Conservation (phyloP, 257 asterid genomes). For the Penstemon eatonii region DNA sequence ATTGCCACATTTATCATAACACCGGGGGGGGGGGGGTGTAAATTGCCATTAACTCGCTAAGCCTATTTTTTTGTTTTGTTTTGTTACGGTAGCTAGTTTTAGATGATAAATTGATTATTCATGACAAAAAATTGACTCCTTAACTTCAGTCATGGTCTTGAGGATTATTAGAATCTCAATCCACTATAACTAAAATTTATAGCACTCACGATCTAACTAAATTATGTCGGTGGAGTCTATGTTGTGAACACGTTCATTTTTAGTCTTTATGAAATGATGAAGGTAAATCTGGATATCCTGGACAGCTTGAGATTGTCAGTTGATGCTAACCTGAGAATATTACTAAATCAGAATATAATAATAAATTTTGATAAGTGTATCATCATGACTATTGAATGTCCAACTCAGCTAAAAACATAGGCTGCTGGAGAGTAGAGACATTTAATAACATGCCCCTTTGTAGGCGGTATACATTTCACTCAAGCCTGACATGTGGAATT, state of each 20-base stretch:
- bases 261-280: constrained; percentile 7
- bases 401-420: too few relatives aligned
- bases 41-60: too few relatives aligned
- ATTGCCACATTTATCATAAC: too few relatives aligned
- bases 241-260: background rate
- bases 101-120: background rate
- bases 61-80: background rate
- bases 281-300: background rate
- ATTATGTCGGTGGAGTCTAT: background rate
- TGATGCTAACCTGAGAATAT: background rate
- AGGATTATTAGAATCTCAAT: background rate
- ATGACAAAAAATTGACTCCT: background rate
- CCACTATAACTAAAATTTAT: background rate
- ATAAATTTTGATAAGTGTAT: background rate
- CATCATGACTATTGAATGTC: too few relatives aligned
- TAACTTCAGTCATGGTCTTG: constrained; percentile 8
- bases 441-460: too few relatives aligned
- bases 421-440: too few relatives aligned
- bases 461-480: too few relatives aligned
- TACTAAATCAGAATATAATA: background rate
- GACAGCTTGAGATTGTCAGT: constrained; percentile 2
- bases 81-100: background rate
- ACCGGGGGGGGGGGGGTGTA: too few relatives aligned
- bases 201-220: background rate
- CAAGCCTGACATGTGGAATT: too few relatives aligned